Conservation (phyloP, 2,329 filamentous ascomycete genomes). For the Neurospora sp. region DNA sequence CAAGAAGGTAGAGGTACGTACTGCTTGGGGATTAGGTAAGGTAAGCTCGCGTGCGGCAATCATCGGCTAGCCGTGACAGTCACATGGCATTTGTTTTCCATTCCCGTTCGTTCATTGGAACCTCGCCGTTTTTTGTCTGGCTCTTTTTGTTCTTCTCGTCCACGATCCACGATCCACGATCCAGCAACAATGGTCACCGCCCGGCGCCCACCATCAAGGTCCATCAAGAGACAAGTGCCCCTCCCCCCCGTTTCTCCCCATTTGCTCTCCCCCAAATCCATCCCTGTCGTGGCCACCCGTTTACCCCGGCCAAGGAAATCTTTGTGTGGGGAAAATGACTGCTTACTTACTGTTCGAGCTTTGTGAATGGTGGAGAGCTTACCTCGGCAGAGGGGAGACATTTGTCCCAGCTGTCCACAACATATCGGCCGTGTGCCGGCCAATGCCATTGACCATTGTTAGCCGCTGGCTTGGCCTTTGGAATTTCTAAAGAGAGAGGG, state of each 20-base stretch:
- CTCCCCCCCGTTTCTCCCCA: not conserved
- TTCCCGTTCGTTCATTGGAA: not conserved
- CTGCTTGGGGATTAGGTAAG: not conserved
- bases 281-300: not conserved
- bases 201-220: not conserved
- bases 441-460: not conserved
- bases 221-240: not conserved
- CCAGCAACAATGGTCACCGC: not conserved
- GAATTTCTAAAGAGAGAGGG: not conserved
- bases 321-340: not conserved
- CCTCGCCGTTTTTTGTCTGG: not conserved
- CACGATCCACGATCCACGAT: not conserved
- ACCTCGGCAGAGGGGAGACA: not conserved
- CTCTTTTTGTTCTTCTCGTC: not conserved
- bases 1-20: not conserved
- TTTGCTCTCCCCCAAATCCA: not conserved
- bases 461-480: not conserved
- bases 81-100: slow-evolving; percentile 11
- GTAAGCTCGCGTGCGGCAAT: slow-evolving; percentile 10
- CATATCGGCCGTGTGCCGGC: not conserved
- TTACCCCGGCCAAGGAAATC: not conserved
- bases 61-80: slow-evolving; percentile 13
- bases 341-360: not conserved
- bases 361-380: not conserved
- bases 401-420: not conserved